Evolutionary conservation across 306 rosid genomes (phyloP).

Genomic region (Corylus avellana): DNA sequence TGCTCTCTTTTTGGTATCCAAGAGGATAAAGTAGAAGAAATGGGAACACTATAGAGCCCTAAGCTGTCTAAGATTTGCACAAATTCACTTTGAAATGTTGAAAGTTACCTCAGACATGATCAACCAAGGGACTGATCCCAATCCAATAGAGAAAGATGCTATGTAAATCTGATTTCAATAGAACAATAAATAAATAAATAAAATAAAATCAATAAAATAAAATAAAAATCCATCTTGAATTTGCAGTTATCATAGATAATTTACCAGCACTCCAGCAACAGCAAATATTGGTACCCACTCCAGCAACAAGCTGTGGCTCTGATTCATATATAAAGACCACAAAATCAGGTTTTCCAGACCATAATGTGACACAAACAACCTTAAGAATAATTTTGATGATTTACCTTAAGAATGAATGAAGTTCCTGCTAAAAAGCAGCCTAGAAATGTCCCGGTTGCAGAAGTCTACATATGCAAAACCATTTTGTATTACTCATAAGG

Average conservation of each 20-base stretch:
- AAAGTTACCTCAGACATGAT: conserved; percentile 89
- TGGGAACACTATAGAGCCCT: neutral
- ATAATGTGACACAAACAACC: neutral
- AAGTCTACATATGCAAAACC: conserved; percentile 39
- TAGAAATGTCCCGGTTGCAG: conserved; percentile 52
- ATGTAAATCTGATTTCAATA: conserved; percentile 57
- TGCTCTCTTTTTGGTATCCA: neutral
- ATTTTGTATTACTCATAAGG: neutral
- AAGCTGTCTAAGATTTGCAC: conserved; percentile 6
- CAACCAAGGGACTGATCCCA: conserved; percentile 91
- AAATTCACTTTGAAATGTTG: neutral
- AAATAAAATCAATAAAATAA: neutral
- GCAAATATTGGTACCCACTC: conserved; percentile 37
- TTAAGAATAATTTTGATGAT: neutral
- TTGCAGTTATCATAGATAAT: conserved; percentile 4
- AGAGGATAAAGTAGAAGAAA: neutral
- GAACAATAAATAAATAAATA: neutral
- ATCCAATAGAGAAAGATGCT: conserved; percentile 67
- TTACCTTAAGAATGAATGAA: conserved; percentile 50
- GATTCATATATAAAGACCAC: conserved; percentile 4
- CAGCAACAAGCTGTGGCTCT: conserved; percentile 31
- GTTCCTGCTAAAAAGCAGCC: conserved; percentile 52
- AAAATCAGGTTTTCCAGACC: neutral
- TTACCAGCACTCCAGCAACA: conserved; percentile 44
- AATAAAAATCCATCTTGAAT: neutral